Base-by-base conservation (phyloP, 2,329 filamentous ascomycete species). In the Colletotrichum lupini region DNA sequence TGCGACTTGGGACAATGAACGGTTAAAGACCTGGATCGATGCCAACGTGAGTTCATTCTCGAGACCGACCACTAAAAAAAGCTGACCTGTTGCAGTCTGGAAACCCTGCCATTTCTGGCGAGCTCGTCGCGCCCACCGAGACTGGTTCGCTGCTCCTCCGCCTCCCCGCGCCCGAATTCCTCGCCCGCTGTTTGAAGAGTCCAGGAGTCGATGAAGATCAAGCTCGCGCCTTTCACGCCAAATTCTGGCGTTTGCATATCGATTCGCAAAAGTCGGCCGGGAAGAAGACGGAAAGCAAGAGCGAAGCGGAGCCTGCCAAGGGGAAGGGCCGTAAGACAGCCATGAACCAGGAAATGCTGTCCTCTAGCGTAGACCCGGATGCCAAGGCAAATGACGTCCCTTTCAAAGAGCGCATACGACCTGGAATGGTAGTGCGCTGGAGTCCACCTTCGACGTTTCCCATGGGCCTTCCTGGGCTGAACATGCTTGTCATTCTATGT, bases 231-330 rank as follows among this genome's bases (percentile, higher is more conserved):
- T 84, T 87, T 63, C 80, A 82, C 16, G 73, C 78, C 26, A 87
- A 86, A 70, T 76, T 87, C 0, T 86, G 84, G 85, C 77, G 79
- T 22, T 69, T 85, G 52, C 84, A 86, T 58, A 76, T 85, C 11
- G 84, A 86, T 68, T 84, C 83, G 1, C 78, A 80, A 32, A 76
- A 69, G 74, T 8, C 67, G 37, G 53, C 35, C 63, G 22, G 26
- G 14, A 63, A 61, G 4, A 22, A 35, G 46, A n/a, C 56, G 1
- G 22, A 71, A 28, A 5, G 7, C 2, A 55, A 24, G 32, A n/a
- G 5, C 24, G 16, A 59, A 14, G 42, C 9, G 6, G 53, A 35
- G 11, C 9, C 37, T 11, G 5, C 11, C 30, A 9, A 14, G 3
- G 52, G 59, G 6, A 19, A 32, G 28, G 22, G 30, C 5, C 22